Evolutionary conservation across 208 protist genomes (phyloP), one percentile per base, ranked within the genome.

Genomic region (Leishmania aethiopica): DNA sequence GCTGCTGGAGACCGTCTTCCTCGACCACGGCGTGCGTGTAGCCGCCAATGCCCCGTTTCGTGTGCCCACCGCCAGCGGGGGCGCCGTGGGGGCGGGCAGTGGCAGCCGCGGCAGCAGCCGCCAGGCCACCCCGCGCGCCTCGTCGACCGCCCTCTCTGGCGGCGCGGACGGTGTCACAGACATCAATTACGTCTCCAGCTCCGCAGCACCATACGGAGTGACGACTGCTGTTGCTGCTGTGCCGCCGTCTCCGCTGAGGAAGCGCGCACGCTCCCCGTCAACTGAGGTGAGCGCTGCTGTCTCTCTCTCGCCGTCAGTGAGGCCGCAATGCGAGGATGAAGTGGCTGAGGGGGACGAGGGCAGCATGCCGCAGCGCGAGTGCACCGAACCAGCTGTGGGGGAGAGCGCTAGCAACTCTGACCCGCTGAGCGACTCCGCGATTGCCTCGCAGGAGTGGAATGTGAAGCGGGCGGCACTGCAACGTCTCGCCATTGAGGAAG

Each of bases 21-120:
- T 94, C 37, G 84, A 88, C 66, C 62, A 79, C 28, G 75, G 75
- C 59, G 83, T 95, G 3, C 88, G 83, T 51, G 87, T 94, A 13
- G 74, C 84, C 10, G 35, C 89, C 5, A 86, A 93, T 67, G 88
- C 87, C 7, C 90, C 90, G 25, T 95, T 96, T 77, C 88, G 90
- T 25, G 49, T 82, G 6, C 82, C 83, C 40, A 72, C 67, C n/a
- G 37, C 79, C n/a, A 45, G 22, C 32, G 35, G 45, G 19, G 55
- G 59, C 35, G 72, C n/a, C 25, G 79, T 22, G 42, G 60, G 35
- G 45, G 60, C 35, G 71, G 72, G 40, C 40, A 79, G 22, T 32
- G 77, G 76, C 35, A 86, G 81, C 57, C 75, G 78, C 13, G 80
- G 59, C n/a, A 66, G 72, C 77, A 82, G 80, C 17, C 80, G 70